phyloP scores from a whole-genome alignment of 208 protist species.

The Leishmania braziliensis region DNA sequence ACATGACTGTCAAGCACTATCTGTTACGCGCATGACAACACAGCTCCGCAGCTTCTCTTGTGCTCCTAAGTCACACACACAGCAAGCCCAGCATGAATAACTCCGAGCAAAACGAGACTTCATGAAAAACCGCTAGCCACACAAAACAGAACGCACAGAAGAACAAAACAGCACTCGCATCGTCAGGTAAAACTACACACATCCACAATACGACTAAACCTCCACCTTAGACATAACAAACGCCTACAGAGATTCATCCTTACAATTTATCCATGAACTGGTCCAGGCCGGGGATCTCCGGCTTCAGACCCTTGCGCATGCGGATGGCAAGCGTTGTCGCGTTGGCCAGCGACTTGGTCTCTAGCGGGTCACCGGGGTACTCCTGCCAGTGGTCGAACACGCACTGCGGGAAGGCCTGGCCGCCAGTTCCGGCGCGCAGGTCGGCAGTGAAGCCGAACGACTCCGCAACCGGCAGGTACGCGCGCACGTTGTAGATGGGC shows the following conservation, averaged over 20 bases:
- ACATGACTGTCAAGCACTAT: no score
- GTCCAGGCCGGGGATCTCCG: conserved; percentile 92
- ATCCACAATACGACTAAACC: neutral
- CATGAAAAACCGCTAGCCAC: no score
- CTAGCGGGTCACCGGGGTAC: conserved; percentile 89
- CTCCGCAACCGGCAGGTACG: conserved; percentile 98
- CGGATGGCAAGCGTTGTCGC: conserved; percentile 87
- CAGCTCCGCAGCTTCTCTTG: no score
- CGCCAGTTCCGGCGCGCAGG: conserved; percentile 95
- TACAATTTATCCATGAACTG: conserved; percentile 97
- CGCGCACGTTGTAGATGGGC: conserved; percentile 97
- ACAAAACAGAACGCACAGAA: no score
- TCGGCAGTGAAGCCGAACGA: conserved; percentile 98
- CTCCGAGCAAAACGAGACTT: no score
- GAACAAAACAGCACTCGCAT: no score
- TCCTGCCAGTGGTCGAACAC: conserved; percentile 99
- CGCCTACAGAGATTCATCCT: conserved; percentile 7
- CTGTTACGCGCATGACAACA: no score
- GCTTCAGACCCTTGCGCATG: conserved; percentile 97
- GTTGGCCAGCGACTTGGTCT: conserved; percentile 60
- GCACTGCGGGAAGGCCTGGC: conserved; percentile 96
- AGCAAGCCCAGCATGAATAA: no score
- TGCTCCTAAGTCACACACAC: no score
- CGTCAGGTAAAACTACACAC: neutral
- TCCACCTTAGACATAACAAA: no score